These are phyloP conservation scores for Saitozyma sp. DNA, from an alignment of 768 basidiomycete genomes.

Conservation along the genomic window DNA sequence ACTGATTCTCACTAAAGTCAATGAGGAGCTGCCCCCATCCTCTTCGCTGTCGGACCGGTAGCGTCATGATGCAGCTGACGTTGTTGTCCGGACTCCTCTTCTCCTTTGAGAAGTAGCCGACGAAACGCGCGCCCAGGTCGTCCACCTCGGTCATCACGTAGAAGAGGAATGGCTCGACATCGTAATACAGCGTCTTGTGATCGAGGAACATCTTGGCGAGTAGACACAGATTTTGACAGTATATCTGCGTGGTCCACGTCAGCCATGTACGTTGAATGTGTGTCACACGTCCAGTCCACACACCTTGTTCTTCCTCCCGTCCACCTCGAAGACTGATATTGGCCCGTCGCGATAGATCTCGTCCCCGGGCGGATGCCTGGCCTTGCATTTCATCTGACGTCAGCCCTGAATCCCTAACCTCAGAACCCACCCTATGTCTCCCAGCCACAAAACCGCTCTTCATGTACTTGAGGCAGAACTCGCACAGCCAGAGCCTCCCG, in stretches of 20 bases:
- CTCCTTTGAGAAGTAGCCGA: constrained; percentile 99
- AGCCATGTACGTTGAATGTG: not conserved
- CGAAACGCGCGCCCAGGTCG: constrained; percentile 85
- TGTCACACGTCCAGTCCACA: not conserved
- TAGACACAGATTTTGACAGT: constrained; percentile 96
- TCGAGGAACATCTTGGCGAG: constrained; percentile 99
- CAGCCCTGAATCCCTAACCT: not conserved
- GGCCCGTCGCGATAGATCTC: constrained; percentile 91
- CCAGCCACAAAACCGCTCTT: constrained; percentile 83
- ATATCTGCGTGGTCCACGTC: constrained; percentile 63
- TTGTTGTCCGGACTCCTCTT: constrained; percentile 95
- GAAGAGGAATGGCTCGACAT: constrained; percentile 98
- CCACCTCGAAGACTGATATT: constrained; percentile 94
- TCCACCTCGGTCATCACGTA: constrained; percentile 95
- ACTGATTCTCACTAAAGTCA: constrained; percentile 83
- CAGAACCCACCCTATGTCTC: constrained; percentile 73
- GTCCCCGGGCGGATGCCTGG: constrained; percentile 92
- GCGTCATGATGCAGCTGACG: constrained; percentile 98
- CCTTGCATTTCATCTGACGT: constrained; percentile 85
- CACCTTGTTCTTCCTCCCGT: constrained; percentile 96
- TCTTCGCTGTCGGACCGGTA: constrained; percentile 88
- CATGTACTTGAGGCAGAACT: constrained; percentile 98
- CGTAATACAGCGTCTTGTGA: constrained; percentile 97
- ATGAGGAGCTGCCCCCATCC: constrained; percentile 98
- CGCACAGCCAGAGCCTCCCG: constrained; percentile 92